phyloP scores from a whole-genome alignment of 345 rosid genomes.

The Eutrema japonicum region DNA sequence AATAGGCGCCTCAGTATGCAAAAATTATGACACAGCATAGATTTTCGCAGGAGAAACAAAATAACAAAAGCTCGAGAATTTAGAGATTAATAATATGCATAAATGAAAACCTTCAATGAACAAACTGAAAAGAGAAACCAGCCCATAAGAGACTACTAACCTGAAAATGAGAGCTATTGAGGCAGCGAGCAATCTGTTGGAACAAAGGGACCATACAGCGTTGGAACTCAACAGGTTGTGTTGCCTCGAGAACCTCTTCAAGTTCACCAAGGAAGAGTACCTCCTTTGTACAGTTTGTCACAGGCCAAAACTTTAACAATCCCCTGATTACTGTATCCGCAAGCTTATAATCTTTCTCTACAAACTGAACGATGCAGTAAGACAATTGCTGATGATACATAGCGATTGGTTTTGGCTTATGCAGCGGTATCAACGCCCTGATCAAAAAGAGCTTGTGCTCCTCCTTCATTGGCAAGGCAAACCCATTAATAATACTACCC shows the following conservation, averaged over 20 bases:
- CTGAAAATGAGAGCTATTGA: slow-evolving; percentile 92
- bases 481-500: slow-evolving; percentile 90
- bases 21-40: not conserved
- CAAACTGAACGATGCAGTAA: slow-evolving; percentile 83
- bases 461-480: slow-evolving; percentile 94
- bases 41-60: not conserved
- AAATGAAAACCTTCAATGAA: not conserved
- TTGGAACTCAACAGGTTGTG: slow-evolving; percentile 84
- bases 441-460: slow-evolving; percentile 89
- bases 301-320: slow-evolving; percentile 86
- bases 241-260: slow-evolving; percentile 90
- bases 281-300: slow-evolving; percentile 85
- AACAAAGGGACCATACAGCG: slow-evolving; percentile 86
- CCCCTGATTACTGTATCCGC: slow-evolving; percentile 85
- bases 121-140: slow-evolving; percentile 10
- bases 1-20: not conserved
- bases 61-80: not conserved
- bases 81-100: slow-evolving; percentile 20
- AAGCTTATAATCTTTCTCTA: slow-evolving; percentile 91
- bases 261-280: slow-evolving; percentile 92
- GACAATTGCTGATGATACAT: slow-evolving; percentile 85
- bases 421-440: slow-evolving; percentile 86
- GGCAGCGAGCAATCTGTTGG: slow-evolving; percentile 80
- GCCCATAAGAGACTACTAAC: slow-evolving; percentile 38
- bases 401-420: slow-evolving; percentile 73